Conservation (phyloP, 306 rosid genomes). For the Heteromeles arbutifolia region DNA sequence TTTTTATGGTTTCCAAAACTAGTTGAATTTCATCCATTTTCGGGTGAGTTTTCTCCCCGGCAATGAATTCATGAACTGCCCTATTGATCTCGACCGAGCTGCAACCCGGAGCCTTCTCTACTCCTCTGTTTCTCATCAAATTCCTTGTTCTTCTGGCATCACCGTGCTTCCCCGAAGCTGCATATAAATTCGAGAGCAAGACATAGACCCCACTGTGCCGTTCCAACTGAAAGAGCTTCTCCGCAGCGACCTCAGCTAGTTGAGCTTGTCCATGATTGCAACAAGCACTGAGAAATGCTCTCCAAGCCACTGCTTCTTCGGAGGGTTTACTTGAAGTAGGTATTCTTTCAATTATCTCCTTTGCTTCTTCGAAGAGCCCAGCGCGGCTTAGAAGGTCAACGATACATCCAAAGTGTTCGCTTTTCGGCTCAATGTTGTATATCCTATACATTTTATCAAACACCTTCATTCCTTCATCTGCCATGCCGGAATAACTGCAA, state of each 20-base stretch:
- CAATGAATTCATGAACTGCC: constrained; percentile 53
- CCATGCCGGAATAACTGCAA: constrained; percentile 68
- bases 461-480: constrained; percentile 38
- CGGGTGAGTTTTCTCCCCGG: constrained; percentile 48
- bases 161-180: constrained; percentile 37
- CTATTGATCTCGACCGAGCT: constrained; percentile 63
- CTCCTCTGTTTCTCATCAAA: constrained; percentile 50
- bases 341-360: constrained; percentile 34
- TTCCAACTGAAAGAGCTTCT: constrained; percentile 35
- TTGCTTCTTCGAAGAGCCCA: constrained; percentile 59
- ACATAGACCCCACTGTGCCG: constrained; percentile 59
- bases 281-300: constrained; percentile 74
- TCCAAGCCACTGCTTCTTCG: constrained; percentile 65
- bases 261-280: constrained; percentile 54
- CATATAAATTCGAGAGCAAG: constrained; percentile 58
- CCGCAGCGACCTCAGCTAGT: constrained; percentile 51
- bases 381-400: constrained; percentile 63
- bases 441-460: constrained; percentile 47
- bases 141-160: constrained; percentile 56
- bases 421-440: constrained; percentile 50
- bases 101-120: constrained; percentile 63
- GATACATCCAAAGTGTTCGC: constrained; percentile 61
- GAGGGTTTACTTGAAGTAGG: constrained; percentile 23
- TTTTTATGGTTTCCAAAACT: constrained; percentile 42
- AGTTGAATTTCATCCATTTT: constrained; percentile 41